These are phyloP conservation scores for Fusarium coicis DNA, from an alignment of 2,329 filamentous ascomycete genomes.

Conservation along the genomic window DNA sequence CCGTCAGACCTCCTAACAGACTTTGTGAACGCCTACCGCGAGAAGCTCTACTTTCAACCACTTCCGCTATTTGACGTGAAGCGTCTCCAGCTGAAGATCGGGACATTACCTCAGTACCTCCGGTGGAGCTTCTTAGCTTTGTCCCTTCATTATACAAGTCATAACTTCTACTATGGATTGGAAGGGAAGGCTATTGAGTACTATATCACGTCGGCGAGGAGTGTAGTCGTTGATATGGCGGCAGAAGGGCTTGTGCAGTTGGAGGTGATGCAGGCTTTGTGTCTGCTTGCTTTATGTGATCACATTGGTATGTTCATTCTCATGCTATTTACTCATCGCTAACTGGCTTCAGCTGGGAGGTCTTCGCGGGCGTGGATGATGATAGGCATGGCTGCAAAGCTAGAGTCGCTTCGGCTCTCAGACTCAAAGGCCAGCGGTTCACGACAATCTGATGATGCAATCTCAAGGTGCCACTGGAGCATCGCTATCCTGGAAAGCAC, in stretches of 20 bases:
- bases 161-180: constrained; percentile 24
- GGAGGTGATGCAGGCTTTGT: constrained; percentile 34
- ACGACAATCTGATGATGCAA: neutral
- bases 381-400: constrained; percentile 33
- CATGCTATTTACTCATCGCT: neutral
- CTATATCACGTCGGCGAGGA: constrained; percentile 28
- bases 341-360: constrained; percentile 15
- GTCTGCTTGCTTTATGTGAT: constrained; percentile 36
- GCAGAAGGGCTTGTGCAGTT: constrained; percentile 15
- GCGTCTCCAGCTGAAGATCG: constrained; percentile 11
- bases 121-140: constrained; percentile 38
- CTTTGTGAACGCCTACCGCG: constrained; percentile 17
- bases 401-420: constrained; percentile 27
- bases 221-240: constrained; percentile 31
- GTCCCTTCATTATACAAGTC: constrained; percentile 10
- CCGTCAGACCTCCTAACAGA: constrained; percentile 8
- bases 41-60: constrained; percentile 35
- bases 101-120: constrained; percentile 29
- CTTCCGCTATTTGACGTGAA: constrained; percentile 22
- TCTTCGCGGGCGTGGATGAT: constrained; percentile 39
- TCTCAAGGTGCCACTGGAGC: constrained; percentile 35
- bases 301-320: constrained; percentile 11
- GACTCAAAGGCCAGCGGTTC: neutral
- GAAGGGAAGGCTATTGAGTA: constrained; percentile 39
- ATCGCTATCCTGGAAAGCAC: constrained; percentile 31